Conservation (phyloP, 305 asterid genomes). For the Fraxinus albicans region DNA sequence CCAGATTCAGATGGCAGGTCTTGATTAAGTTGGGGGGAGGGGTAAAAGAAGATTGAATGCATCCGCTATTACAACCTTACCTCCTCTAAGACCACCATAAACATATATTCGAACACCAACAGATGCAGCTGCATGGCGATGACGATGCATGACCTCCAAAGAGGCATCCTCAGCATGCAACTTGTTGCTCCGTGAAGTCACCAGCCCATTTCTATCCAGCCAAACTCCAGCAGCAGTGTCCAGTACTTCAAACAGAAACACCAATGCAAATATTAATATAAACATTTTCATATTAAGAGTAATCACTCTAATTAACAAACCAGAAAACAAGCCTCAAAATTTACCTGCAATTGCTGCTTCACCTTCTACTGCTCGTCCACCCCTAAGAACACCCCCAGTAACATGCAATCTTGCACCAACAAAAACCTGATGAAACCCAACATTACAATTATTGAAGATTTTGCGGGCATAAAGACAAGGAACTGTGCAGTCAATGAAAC, state of each 20-base stretch:
- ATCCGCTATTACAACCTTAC: constrained; percentile 38
- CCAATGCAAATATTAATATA: constrained; percentile 19
- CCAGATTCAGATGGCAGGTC: constrained; percentile 12
- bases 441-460: constrained; percentile 3
- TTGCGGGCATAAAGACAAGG: constrained; percentile 16
- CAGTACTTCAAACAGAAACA: constrained; percentile 60
- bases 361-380: constrained; percentile 96
- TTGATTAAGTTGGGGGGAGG: neutral
- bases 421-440: constrained; percentile 65
- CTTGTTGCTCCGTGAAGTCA: constrained; percentile 75
- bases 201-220: constrained; percentile 90
- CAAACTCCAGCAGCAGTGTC: constrained; percentile 99
- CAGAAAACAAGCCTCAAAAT: constrained; percentile 19
- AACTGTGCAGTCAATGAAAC: neutral
- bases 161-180: constrained; percentile 69
- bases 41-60: constrained; percentile 12
- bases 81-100: constrained; percentile 96
- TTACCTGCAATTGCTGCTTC: constrained; percentile 91
- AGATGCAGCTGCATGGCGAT: constrained; percentile 99
- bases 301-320: constrained; percentile 20
- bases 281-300: constrained; percentile 10
- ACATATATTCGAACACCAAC: constrained; percentile 85
- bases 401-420: constrained; percentile 99
- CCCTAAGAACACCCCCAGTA: constrained; percentile 97
- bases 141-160: constrained; percentile 82